These are phyloP conservation scores for Neobulgaria alba DNA, from an alignment of 2,329 filamentous ascomycete species.

Conservation along the genomic window DNA sequence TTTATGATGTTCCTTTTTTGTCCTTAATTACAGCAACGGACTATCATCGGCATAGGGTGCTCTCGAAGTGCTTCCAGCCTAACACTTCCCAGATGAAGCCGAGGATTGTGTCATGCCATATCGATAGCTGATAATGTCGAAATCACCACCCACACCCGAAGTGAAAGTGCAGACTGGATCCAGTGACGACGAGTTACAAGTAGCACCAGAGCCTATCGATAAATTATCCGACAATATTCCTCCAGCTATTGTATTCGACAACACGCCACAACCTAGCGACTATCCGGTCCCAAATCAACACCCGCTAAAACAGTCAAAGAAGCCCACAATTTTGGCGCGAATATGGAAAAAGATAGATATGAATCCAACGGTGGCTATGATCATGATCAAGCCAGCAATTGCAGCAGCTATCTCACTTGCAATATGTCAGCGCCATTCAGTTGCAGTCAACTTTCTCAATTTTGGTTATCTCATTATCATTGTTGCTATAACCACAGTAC, in stretches of 20 bases:
- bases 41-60: no score
- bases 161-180: not conserved
- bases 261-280: not conserved
- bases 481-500: slow-evolving; percentile 53
- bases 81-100: no score
- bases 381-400: slow-evolving; percentile 17
- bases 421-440: not conserved
- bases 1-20: no score
- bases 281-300: not conserved
- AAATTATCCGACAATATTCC: not conserved
- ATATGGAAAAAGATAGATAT: slow-evolving; percentile 12
- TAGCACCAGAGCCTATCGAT: not conserved
- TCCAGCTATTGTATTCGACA: not conserved
- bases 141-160: no score
- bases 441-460: slow-evolving; percentile 17
- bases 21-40: no score
- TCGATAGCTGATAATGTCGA: no score
- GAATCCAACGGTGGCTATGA: slow-evolving; percentile 11
- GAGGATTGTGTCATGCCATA: no score
- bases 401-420: slow-evolving; percentile 9
- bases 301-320: not conserved
- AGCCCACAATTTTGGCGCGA: slow-evolving; percentile 6
- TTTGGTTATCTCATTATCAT: slow-evolving; percentile 49
- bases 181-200: not conserved
- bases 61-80: no score